Percentiles rank a stretch among this genome's conserved stretches.
These are phyloP conservation scores for Carex parvula DNA, from an alignment of 176 grass and related monocot species.

Conservation along the genomic window DNA sequence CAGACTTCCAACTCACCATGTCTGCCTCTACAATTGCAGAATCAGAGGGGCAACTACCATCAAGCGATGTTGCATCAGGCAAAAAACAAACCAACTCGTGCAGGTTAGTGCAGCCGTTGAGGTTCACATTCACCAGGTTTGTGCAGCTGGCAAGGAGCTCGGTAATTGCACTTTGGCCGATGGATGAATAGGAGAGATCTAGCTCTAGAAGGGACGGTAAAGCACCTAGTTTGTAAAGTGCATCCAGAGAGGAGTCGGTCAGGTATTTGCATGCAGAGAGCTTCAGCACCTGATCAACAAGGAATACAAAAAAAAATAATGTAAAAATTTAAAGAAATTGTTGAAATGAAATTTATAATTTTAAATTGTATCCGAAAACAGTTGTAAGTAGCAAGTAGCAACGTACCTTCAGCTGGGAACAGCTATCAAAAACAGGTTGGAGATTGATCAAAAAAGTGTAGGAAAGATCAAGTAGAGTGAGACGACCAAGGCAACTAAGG, in stretches of 20 bases:
- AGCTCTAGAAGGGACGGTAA: constrained; percentile 79
- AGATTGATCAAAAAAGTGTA: constrained; percentile 94
- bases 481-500: constrained; percentile 58
- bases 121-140: constrained; percentile 85
- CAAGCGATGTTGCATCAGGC: constrained; percentile 47
- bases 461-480: constrained; percentile 86
- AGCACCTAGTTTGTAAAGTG: constrained; percentile 67
- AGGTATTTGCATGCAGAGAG: constrained; percentile 97
- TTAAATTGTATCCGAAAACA: not conserved
- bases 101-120: constrained; percentile 88
- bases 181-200: constrained; percentile 95
- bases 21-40: constrained; percentile 24
- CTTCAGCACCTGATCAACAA: constrained; percentile 57
- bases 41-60: constrained; percentile 32
- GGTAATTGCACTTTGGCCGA: constrained; percentile 68
- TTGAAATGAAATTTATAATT: not conserved
- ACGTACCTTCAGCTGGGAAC: constrained; percentile 66
- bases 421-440: constrained; percentile 82
- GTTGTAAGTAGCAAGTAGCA: not conserved
- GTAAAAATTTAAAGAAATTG: not conserved
- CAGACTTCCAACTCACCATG: constrained; percentile 29
- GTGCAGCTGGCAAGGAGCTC: constrained; percentile 68
- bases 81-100: constrained; percentile 69
- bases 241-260: constrained; percentile 69
- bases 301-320: not conserved